Percentiles rank a stretch among this genome's conserved stretches.
These are phyloP conservation scores for Tricholoma furcatifolium DNA, from an alignment of 768 basidiomycete species.

Conservation along the genomic window DNA sequence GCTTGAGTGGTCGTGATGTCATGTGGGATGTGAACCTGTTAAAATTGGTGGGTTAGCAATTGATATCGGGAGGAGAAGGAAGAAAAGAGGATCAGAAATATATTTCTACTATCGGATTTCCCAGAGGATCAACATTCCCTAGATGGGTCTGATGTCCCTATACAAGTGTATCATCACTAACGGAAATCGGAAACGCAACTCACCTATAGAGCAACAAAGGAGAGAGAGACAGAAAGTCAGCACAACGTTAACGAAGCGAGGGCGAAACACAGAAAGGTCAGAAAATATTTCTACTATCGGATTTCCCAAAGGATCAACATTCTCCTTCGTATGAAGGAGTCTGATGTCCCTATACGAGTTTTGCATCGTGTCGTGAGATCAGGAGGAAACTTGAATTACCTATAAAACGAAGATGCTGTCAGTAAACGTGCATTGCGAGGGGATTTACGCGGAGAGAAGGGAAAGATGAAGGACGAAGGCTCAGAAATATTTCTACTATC, in stretches of 20 bases:
- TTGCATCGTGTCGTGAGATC: too few species aligned
- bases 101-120: conserved; percentile 42
- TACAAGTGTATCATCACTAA: conserved; percentile 41
- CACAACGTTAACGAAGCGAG: conserved; percentile 1
- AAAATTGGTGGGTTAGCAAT: background rate
- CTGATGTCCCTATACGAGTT: conserved; percentile 51
- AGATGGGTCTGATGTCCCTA: conserved; percentile 67
- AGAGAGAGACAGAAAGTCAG: background rate
- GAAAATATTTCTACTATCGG: conserved; percentile 57
- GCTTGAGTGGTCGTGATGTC: conserved; percentile 42
- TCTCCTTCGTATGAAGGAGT: conserved; percentile 35
- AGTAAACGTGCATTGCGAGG: too few species aligned
- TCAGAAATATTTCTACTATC: conserved; percentile 59
- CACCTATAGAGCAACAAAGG: conserved; percentile 33
- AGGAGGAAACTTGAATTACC: too few species aligned
- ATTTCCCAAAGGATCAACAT: conserved; percentile 38
- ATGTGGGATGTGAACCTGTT: conserved; percentile 48
- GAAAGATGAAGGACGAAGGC: conserved; percentile 17
- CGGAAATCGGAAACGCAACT: conserved; percentile 17
- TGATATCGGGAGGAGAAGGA: background rate
- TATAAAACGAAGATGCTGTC: too few species aligned
- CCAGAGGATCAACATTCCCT: conserved; percentile 57
- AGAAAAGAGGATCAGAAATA: conserved; percentile 16
- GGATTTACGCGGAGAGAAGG: background rate
- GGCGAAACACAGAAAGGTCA: conserved; percentile 26